Conservation (phyloP, 352 stramenopile species). For the Phytophthora nicotianae region DNA sequence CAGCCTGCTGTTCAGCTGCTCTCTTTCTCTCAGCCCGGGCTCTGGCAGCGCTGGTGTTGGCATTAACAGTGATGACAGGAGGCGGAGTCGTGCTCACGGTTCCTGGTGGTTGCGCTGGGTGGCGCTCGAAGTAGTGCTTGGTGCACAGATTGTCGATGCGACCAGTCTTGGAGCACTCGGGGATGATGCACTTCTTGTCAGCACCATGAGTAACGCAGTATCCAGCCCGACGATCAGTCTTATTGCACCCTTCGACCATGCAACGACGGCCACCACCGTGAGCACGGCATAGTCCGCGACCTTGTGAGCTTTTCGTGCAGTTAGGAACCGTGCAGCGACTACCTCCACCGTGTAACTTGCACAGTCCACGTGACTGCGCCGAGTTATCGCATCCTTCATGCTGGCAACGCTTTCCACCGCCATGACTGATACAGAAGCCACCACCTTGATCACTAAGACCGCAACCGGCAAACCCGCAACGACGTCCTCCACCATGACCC, state of each 20-base stretch:
- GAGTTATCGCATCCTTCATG: slow-evolving; percentile 81
- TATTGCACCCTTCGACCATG: slow-evolving; percentile 86
- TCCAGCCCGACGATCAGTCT: slow-evolving; percentile 76
- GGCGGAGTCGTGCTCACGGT: slow-evolving; percentile 39
- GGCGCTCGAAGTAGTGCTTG: slow-evolving; percentile 86
- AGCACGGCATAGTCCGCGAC: slow-evolving; percentile 78
- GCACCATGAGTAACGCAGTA: slow-evolving; percentile 85
- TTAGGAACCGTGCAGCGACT: slow-evolving; percentile 80
- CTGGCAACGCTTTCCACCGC: slow-evolving; percentile 82
- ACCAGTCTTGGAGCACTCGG: slow-evolving; percentile 83
- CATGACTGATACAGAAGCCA: slow-evolving; percentile 84
- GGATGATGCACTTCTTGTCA: slow-evolving; percentile 81
- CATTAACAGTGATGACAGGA: slow-evolving; percentile 44
- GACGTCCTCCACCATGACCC: slow-evolving; percentile 72
- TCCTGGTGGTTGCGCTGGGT: slow-evolving; percentile 54
- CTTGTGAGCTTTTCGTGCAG: slow-evolving; percentile 89
- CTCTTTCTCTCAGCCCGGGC: slow-evolving; percentile 41
- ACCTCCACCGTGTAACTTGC: slow-evolving; percentile 81
- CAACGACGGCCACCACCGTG: slow-evolving; percentile 85
- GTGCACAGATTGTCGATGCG: slow-evolving; percentile 85
- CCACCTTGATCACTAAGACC: slow-evolving; percentile 80
- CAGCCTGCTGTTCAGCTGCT: slow-evolving; percentile 30
- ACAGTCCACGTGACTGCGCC: slow-evolving; percentile 80
- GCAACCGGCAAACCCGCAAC: slow-evolving; percentile 72
- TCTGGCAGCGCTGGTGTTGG: slow-evolving; percentile 40